Conservation (phyloP, 2,329 filamentous ascomycete genomes). For the Aspergillus caelatus region DNA sequence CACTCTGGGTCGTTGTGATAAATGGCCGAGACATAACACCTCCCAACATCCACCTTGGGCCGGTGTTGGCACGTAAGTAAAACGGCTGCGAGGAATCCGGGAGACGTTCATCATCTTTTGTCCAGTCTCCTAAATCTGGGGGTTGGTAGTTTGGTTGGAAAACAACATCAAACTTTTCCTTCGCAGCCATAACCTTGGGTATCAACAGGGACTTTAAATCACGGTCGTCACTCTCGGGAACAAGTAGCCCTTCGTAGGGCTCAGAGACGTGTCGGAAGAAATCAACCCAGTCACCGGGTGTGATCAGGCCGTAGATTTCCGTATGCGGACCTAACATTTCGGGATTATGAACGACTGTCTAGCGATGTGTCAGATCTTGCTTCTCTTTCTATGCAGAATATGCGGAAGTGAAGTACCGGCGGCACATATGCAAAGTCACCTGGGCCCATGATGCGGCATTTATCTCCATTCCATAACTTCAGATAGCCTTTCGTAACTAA, state of each 20-base stretch:
- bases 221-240: constrained; percentile 57
- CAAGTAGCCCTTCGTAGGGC: constrained; percentile 52
- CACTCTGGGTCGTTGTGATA: constrained; percentile 51
- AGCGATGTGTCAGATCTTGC: background rate
- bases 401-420: constrained; percentile 45
- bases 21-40: constrained; percentile 48
- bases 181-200: constrained; percentile 59
- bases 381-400: background rate
- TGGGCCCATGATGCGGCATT: constrained; percentile 56
- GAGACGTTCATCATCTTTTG: constrained; percentile 26
- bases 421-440: constrained; percentile 63
- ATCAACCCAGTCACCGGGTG: constrained; percentile 62
- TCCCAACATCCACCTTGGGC: constrained; percentile 36
- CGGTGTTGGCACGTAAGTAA: constrained; percentile 55
- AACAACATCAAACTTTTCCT: constrained; percentile 59
- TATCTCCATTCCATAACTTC: constrained; percentile 62
- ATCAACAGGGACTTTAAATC: constrained; percentile 55
- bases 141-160: constrained; percentile 54
- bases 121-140: constrained; percentile 41
- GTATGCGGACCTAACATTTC: constrained; percentile 58
- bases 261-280: constrained; percentile 63
- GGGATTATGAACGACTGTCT: constrained; percentile 59
- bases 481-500: constrained; percentile 58
- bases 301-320: constrained; percentile 58
- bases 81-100: constrained; percentile 44